These are phyloP conservation scores for Hypoxylon sp. DNA, from an alignment of 2,329 filamentous ascomycete genomes.

Conservation along the genomic window DNA sequence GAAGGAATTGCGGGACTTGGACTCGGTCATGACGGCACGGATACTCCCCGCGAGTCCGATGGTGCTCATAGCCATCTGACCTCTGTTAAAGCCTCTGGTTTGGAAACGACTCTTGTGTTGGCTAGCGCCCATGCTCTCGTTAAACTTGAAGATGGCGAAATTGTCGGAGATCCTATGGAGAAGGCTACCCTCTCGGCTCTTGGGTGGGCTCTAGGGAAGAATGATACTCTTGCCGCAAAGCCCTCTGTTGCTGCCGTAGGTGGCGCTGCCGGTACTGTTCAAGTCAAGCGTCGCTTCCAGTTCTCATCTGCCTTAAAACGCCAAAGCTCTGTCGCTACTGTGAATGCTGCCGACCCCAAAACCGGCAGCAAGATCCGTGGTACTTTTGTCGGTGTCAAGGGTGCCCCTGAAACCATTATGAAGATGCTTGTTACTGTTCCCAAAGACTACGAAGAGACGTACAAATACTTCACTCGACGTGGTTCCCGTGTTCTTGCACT, in stretches of 20 bases:
- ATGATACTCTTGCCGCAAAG: slow-evolving; percentile 83
- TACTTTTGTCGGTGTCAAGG: slow-evolving; percentile 95
- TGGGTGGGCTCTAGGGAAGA: slow-evolving; percentile 90
- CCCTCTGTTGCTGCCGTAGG: slow-evolving; percentile 55
- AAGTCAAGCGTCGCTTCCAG: slow-evolving; percentile 96
- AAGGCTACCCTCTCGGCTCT: slow-evolving; percentile 91
- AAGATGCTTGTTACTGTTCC: slow-evolving; percentile 88
- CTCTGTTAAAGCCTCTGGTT: slow-evolving; percentile 72
- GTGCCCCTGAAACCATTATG: slow-evolving; percentile 95
- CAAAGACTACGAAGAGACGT: slow-evolving; percentile 94
- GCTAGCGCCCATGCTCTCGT: slow-evolving; percentile 95
- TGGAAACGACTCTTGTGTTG: slow-evolving; percentile 90
- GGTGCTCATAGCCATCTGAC: slow-evolving; percentile 84
- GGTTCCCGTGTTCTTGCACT: slow-evolving; percentile 93
- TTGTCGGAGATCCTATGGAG: slow-evolving; percentile 98
- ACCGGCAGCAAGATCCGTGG: slow-evolving; percentile 80
- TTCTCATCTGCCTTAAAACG: slow-evolving; percentile 97
- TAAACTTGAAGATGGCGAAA: slow-evolving; percentile 94
- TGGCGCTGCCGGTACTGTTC: slow-evolving; percentile 76
- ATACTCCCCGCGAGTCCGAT: slow-evolving; percentile 73
- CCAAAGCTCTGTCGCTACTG: slow-evolving; percentile 90
- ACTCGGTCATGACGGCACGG: slow-evolving; percentile 72
- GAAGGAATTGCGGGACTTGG: slow-evolving; percentile 93
- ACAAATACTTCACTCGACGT: slow-evolving; percentile 96
- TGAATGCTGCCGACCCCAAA: slow-evolving; percentile 74